Evolutionary conservation across 768 basidiomycete genomes (phyloP), one percentile per base, ranked within the genome.

Genomic region (Pisolithus albus): DNA sequence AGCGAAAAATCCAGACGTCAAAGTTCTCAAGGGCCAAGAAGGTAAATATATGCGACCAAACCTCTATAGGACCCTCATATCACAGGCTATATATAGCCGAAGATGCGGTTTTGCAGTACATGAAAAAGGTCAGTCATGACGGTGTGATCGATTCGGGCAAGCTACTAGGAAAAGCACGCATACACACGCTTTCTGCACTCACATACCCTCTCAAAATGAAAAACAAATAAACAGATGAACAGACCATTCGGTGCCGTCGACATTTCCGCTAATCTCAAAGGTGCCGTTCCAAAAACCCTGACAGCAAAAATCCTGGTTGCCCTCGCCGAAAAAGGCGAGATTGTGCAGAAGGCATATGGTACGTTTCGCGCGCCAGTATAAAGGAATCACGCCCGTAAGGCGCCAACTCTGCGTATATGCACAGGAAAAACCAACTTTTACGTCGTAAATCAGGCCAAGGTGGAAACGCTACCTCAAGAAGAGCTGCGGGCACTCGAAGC

Each of bases 221-320:
- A 39, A 37, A 51, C 10, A 9, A 30, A 26, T 5, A 51, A 47
- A 34, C 60, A 92, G 89, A 89, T 92, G 81, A 95, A 95, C 67
- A 79, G 92, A n/a, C 92, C 92, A 6, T 94, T 85, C 61, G 92
- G 92, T 7, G 91, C 90, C 54, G 92, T 93, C 34, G 92, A 96
- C 64, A 84, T 95, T 5, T 79, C 88, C 15, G 89, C 92, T 9
- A 96, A 96, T 68, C 71, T 96, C 28, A 94, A 94, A 67, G 89
- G 89, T 47, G 84, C 85, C 9, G 84, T 95, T 5, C 83, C 89
- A 7, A 96, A 96, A 64, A 70, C 89, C 2, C 75, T 83, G 2
- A 83, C 84, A 0, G 90, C 92, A 63, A 96, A 95, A 71, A 86
- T 94, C 43, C 75, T 95, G 13, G 70, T 79, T 2, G 70, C 82